Base-by-base conservation (phyloP, 257 asterid species). In the Petrea volubilis region DNA sequence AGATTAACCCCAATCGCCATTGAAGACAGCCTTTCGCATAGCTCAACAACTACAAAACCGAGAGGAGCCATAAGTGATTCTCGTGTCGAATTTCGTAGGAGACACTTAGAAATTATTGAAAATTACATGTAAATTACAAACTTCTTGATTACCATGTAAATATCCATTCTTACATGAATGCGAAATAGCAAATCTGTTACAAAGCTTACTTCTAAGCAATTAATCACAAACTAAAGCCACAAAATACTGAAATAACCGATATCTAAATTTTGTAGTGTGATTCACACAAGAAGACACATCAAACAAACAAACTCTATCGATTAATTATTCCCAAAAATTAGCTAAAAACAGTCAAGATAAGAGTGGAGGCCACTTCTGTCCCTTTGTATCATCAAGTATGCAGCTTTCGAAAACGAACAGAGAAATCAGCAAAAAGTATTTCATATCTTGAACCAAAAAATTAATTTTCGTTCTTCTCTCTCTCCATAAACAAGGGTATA, bases 1-100 rank as follows among this genome's bases (percentile, higher is more conserved):
- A 74, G 31, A 53, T 74, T 74, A 6, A 59, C 69, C 6, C 25
- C 69, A 3, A 74, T 74, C 1, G 78, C 60, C 78, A 74, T 74
- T 21, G 74, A 13, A 4, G 74, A 66, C 18, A 67, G 34, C 62
- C 78, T 44, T 18, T 74, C 74, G 7, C 74, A 66, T 24, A 74
- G 63, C 63, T 74, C 78, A 5, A 74, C 74, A 14, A 13, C 78
- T 74, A 23, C 68, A 68, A 66, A 41, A 24, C 10, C 68, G 41
- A 41, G 38, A 5, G 31, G 20, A 6, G 23, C 21, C 11, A 47
- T 1, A 44, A 14, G 6, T 27, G 17, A 14, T 40, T 4, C 4
- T 9, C 33, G 1, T 11, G 24, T 9, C 59, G 10, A 6, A 21
- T 20, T 21, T 44, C 13, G 3, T 1, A 62, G 12, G 11, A 8